phyloP scores from a whole-genome alignment of 352 stramenopile genomes.

The Globisporangium cystogenes region DNA sequence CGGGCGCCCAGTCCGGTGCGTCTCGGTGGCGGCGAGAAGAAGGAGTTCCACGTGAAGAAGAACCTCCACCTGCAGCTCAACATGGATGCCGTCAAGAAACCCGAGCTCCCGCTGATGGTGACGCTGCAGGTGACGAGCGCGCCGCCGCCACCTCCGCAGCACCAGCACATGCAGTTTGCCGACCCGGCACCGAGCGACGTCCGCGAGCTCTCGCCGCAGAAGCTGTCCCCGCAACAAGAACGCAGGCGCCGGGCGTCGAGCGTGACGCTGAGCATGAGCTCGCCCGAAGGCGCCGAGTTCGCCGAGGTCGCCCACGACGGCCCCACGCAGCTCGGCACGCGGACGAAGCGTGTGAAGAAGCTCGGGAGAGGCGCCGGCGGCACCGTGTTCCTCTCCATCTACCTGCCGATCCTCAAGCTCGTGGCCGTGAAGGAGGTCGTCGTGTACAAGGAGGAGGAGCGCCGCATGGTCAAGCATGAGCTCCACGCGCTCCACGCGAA shows the following conservation, averaged over 20 bases:
- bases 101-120: slow-evolving; percentile 35
- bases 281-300: slow-evolving; percentile 67
- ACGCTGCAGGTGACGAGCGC: slow-evolving; percentile 2
- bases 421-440: slow-evolving; percentile 86
- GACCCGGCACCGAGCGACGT: neutral
- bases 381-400: slow-evolving; percentile 75
- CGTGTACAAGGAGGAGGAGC: slow-evolving; percentile 75
- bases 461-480: slow-evolving; percentile 82
- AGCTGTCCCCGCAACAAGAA: neutral
- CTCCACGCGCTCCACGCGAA: slow-evolving; percentile 86
- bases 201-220: neutral
- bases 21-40: neutral
- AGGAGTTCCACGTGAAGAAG: slow-evolving; percentile 29
- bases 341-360: slow-evolving; percentile 62
- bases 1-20: slow-evolving; percentile 15
- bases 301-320: slow-evolving; percentile 68
- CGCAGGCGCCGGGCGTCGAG: slow-evolving; percentile 39
- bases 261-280: slow-evolving; percentile 51
- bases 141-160: neutral
- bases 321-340: slow-evolving; percentile 46
- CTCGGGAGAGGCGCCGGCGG: slow-evolving; percentile 83
- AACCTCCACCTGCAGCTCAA: slow-evolving; percentile 53
- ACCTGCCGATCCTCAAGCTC: slow-evolving; percentile 77
- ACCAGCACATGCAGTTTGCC: slow-evolving; percentile 9
- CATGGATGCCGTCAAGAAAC: slow-evolving; percentile 28